These are phyloP conservation scores for Colletotrichum musae DNA, from an alignment of 2,329 filamentous ascomycete genomes.

Conservation along the genomic window DNA sequence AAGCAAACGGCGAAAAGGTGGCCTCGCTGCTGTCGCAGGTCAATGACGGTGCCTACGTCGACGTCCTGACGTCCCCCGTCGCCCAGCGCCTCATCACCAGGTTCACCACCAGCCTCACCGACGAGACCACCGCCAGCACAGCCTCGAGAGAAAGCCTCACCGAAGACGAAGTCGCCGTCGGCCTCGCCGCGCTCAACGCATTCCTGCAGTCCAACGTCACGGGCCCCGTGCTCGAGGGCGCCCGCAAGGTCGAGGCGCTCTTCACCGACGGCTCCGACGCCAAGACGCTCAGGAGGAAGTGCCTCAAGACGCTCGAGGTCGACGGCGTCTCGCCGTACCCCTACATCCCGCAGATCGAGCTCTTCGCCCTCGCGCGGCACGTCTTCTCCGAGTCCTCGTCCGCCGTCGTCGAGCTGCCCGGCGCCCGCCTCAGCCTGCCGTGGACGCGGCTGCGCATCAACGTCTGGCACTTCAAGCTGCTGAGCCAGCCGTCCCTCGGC, in stretches of 20 bases:
- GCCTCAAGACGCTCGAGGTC: constrained; percentile 70
- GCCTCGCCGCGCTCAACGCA: constrained; percentile 78
- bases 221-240: constrained; percentile 78
- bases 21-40: constrained; percentile 15
- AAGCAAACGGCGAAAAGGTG: background rate
- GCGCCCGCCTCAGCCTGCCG: constrained; percentile 57
- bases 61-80: constrained; percentile 25
- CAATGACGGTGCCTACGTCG: constrained; percentile 28
- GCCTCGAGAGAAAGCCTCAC: constrained; percentile 13
- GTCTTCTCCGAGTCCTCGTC: constrained; percentile 55
- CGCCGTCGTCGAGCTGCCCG: constrained; percentile 52
- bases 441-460: constrained; percentile 81
- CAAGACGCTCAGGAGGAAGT: constrained; percentile 60
- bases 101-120: constrained; percentile 16
- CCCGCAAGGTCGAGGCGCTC: constrained; percentile 49
- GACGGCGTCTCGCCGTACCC: constrained; percentile 92
- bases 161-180: constrained; percentile 63
- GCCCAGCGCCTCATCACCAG: constrained; percentile 24
- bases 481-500: constrained; percentile 70
- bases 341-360: constrained; percentile 85
- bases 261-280: constrained; percentile 54
- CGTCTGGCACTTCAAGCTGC: constrained; percentile 76
- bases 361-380: constrained; percentile 81
- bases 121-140: background rate
- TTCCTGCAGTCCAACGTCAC: constrained; percentile 93